These are phyloP conservation scores for Amanita molliuscula DNA, from an alignment of 768 basidiomycete genomes.

Conservation along the genomic window DNA sequence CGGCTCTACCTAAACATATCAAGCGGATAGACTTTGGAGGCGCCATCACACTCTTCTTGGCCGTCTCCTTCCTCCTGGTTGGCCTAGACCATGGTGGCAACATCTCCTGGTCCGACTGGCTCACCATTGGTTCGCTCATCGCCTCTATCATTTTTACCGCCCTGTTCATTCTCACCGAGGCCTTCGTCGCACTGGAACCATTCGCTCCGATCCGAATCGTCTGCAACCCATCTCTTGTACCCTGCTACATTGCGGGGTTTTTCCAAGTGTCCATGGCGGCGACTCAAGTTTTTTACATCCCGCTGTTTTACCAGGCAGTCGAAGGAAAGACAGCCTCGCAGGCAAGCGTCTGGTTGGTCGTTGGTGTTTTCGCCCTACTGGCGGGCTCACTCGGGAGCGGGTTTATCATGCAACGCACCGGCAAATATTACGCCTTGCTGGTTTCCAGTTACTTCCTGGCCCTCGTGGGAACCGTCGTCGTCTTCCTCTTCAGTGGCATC, in stretches of 20 bases:
- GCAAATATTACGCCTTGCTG: constrained; percentile 44
- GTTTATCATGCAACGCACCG: constrained; percentile 45
- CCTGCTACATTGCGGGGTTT: constrained; percentile 47
- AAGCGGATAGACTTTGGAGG: constrained; percentile 56
- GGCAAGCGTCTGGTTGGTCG: constrained; percentile 42
- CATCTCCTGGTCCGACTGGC: constrained; percentile 31
- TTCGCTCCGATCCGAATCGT: constrained; percentile 50
- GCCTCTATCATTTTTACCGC: constrained; percentile 22
- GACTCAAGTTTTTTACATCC: constrained; percentile 38
- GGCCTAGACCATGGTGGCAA: constrained; percentile 47
- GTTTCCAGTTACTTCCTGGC: constrained; percentile 28
- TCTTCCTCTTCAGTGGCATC: constrained; percentile 30
- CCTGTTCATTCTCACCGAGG: constrained; percentile 36
- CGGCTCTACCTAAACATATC: constrained; percentile 39
- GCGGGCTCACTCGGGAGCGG: constrained; percentile 42
- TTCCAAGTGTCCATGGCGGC: constrained; percentile 38
- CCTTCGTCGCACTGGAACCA: constrained; percentile 42
- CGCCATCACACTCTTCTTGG: constrained; percentile 41
- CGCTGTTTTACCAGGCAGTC: constrained; percentile 53
- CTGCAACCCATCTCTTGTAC: constrained; percentile 35
- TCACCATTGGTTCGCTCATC: constrained; percentile 26
- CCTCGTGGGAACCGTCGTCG: constrained; percentile 25
- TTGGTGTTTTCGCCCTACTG: constrained; percentile 35
- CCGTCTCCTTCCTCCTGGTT: constrained; percentile 48
- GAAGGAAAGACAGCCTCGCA: constrained; percentile 33